These are phyloP conservation scores for Diaporthe longicolla DNA, from an alignment of 2,329 filamentous ascomycete genomes.

Conservation along the genomic window DNA sequence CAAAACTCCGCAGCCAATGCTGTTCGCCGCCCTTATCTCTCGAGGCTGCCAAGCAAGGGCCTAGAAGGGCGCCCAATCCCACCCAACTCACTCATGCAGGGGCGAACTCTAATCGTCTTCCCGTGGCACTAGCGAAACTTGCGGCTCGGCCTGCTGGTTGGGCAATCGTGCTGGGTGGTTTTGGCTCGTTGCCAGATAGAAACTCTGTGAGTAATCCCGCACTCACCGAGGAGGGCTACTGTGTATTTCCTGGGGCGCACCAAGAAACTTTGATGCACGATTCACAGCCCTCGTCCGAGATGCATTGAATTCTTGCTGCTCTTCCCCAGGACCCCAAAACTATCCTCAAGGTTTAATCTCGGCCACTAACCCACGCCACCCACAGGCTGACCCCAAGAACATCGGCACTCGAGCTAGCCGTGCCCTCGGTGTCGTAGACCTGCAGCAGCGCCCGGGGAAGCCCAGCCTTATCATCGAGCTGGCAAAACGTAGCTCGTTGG, in stretches of 20 bases:
- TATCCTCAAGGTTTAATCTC: not conserved
- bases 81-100: conserved; percentile 23
- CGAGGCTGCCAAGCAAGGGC: conserved; percentile 10
- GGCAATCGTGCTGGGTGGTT: not conserved
- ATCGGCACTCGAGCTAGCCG: conserved; percentile 18
- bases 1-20: conserved; percentile 14
- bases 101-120: conserved; percentile 21
- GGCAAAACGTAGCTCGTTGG: conserved; percentile 21
- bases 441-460: not conserved
- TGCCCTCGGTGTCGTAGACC: conserved; percentile 24
- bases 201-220: not conserved
- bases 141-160: conserved; percentile 12
- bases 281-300: not conserved
- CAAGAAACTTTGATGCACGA: not conserved
- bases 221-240: conserved; percentile 1
- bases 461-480: conserved; percentile 10
- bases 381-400: conserved; percentile 12
- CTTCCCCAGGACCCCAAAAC: not conserved
- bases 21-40: conserved; percentile 16
- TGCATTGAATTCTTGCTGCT: not conserved
- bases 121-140: conserved; percentile 28
- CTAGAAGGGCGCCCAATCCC: conserved; percentile 11
- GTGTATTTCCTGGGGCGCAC: not conserved
- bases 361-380: not conserved
- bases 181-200: not conserved